A percentile compares a stretch with the other conserved stretches of the same genome.
These are phyloP conservation scores for Cyclostephanos invisitatus DNA, from an alignment of 108 stramenopile genomes.

Conservation along the genomic window DNA sequence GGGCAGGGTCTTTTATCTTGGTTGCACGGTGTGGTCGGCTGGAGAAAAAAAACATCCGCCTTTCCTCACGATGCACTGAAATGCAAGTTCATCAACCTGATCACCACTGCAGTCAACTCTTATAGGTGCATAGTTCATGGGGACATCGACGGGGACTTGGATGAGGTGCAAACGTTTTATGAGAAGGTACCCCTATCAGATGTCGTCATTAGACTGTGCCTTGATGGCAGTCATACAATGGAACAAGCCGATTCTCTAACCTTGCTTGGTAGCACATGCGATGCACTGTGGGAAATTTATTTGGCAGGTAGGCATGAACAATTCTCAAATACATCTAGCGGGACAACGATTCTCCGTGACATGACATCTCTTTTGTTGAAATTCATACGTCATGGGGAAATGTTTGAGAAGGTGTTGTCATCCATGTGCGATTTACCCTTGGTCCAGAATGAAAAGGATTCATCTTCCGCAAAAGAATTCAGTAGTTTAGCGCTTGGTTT, in stretches of 20 bases:
- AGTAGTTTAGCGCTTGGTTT: slow-evolving; percentile 36
- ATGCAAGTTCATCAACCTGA: slow-evolving; percentile 36
- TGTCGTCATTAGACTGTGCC: slow-evolving; percentile 37
- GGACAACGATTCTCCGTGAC: slow-evolving; percentile 20
- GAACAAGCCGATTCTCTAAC: slow-evolving; percentile 9
- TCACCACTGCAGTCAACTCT: slow-evolving; percentile 36
- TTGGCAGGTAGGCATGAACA: slow-evolving; percentile 21
- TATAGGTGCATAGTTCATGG: neutral
- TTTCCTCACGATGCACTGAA: slow-evolving; percentile 33
- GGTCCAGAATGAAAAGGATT: slow-evolving; percentile 8
- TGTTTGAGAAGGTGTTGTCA: slow-evolving; percentile 37
- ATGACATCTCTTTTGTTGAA: slow-evolving; percentile 27
- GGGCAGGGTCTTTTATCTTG: slow-evolving; percentile 50
- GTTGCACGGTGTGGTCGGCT: slow-evolving; percentile 50
- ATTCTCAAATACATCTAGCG: neutral
- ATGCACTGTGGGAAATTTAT: slow-evolving; percentile 44
- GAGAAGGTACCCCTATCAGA: slow-evolving; percentile 41
- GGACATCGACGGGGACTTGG: neutral
- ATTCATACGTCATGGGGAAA: slow-evolving; percentile 20
- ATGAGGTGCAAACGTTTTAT: slow-evolving; percentile 11
- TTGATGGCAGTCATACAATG: slow-evolving; percentile 15
- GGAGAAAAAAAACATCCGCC: slow-evolving; percentile 35
- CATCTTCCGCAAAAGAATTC: slow-evolving; percentile 21
- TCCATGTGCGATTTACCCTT: slow-evolving; percentile 36
- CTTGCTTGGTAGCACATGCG: slow-evolving; percentile 29